Evolutionary conservation across 305 asterid genomes (phyloP).

Genomic region (Andrographis paniculata): DNA sequence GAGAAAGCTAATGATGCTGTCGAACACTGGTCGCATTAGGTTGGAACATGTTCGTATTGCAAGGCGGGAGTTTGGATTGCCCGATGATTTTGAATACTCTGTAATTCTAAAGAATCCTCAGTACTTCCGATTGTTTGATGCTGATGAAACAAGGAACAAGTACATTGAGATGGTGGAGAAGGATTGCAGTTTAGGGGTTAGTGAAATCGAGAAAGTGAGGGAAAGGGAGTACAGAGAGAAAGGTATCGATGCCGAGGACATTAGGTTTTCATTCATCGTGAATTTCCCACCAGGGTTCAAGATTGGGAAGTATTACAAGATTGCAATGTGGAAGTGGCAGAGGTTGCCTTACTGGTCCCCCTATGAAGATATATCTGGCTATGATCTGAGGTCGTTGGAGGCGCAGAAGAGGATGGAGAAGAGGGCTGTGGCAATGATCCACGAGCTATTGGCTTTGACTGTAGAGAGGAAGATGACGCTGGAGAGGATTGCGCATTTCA

Average conservation of each 20-base stretch:
- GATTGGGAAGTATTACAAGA: slow-evolving; percentile 78
- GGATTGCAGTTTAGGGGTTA: slow-evolving; percentile 42
- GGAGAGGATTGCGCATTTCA: slow-evolving; percentile 79
- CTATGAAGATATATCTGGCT: slow-evolving; percentile 66
- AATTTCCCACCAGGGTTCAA: slow-evolving; percentile 93
- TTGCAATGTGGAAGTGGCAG: slow-evolving; percentile 96
- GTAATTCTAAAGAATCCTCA: slow-evolving; percentile 59
- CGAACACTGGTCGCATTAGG: slow-evolving; percentile 66
- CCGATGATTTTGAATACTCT: slow-evolving; percentile 80
- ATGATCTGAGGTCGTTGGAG: slow-evolving; percentile 78
- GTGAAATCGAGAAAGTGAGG: slow-evolving; percentile 62
- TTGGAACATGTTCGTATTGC: slow-evolving; percentile 80
- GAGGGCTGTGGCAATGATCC: slow-evolving; percentile 78
- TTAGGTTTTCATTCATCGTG: slow-evolving; percentile 62
- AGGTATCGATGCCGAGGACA: slow-evolving; percentile 73
- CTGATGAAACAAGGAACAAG: slow-evolving; percentile 73
- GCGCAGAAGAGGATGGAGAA: slow-evolving; percentile 94
- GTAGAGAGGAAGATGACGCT: slow-evolving; percentile 78
- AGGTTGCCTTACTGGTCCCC: slow-evolving; percentile 97
- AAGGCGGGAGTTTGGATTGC: slow-evolving; percentile 70
- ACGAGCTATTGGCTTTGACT: slow-evolving; percentile 56
- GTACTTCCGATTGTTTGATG: slow-evolving; percentile 66
- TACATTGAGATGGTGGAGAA: slow-evolving; percentile 64
- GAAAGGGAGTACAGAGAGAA: slow-evolving; percentile 66
- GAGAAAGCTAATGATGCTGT: slow-evolving; percentile 61